Conservation (phyloP, 2,329 filamentous ascomycete genomes). For the Graphilbum fragrans region DNA sequence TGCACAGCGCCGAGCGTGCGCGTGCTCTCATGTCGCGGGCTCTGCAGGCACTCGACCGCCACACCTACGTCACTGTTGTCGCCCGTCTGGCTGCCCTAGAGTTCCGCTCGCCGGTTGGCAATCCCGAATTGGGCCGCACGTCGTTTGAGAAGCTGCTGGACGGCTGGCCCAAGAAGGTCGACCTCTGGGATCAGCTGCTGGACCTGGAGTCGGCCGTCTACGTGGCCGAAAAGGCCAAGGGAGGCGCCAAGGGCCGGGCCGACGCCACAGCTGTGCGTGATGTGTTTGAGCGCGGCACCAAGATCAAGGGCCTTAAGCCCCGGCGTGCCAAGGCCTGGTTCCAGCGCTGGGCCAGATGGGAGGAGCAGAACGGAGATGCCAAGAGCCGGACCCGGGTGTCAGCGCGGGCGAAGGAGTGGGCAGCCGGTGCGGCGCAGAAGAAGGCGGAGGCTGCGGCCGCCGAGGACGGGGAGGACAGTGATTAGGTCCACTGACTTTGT, state of each 20-base stretch:
- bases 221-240: constrained; percentile 31
- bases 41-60: constrained; percentile 66
- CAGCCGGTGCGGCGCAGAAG: constrained; percentile 33
- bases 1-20: constrained; percentile 57
- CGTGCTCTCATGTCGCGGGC: constrained; percentile 72
- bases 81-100: constrained; percentile 86
- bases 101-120: constrained; percentile 72
- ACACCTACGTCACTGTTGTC: constrained; percentile 55
- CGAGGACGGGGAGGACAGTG: constrained; percentile 11
- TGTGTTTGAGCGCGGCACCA: constrained; percentile 70
- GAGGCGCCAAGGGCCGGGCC: constrained; percentile 38
- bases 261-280: constrained; percentile 50
- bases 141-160: constrained; percentile 82
- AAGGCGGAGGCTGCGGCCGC: constrained; percentile 17
- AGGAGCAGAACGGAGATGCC: constrained; percentile 58
- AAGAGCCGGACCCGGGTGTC: constrained; percentile 61
- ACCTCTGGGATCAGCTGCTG: constrained; percentile 85
- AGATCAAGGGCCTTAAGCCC: constrained; percentile 61
- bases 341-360: constrained; percentile 83
- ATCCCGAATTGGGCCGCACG: constrained; percentile 83
- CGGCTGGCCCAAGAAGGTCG: constrained; percentile 77
- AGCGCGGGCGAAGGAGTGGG: constrained; percentile 59
- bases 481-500: neutral
- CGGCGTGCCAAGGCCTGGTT: constrained; percentile 81
- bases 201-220: constrained; percentile 65